Conservation (phyloP, 371 early-diverging fungal genomes). For the Apophysomyces ossiformis region DNA sequence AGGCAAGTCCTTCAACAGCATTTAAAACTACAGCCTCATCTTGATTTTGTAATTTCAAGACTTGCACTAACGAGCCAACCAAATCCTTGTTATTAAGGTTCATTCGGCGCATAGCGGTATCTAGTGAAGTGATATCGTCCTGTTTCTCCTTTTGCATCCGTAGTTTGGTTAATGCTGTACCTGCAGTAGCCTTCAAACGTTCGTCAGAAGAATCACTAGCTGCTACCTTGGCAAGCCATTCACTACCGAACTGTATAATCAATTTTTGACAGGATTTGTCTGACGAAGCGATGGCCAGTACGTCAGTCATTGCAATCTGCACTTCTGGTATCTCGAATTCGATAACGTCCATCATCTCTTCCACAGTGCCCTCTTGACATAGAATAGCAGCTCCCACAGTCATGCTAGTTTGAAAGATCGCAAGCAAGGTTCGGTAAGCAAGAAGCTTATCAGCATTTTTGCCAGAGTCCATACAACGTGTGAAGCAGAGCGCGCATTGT, state of each 20-base stretch:
- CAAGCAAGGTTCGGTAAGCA: conserved; percentile 62
- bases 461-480: conserved; percentile 45
- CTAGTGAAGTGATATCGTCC: conserved; percentile 18
- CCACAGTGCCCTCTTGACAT: conserved; percentile 65
- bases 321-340: conserved; percentile 69
- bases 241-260: conserved; percentile 57
- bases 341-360: conserved; percentile 71
- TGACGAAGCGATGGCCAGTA: conserved; percentile 70
- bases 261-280: conserved; percentile 65
- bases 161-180: conserved; percentile 70
- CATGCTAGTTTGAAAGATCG: conserved; percentile 66
- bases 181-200: conserved; percentile 62
- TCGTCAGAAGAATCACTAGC: conserved; percentile 47
- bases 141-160: conserved; percentile 44
- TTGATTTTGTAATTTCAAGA: conserved; percentile 44
- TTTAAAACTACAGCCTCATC: conserved; percentile 35
- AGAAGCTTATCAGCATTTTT: conserved; percentile 45
- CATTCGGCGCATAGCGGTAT: conserved; percentile 40
- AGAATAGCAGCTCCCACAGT: conserved; percentile 68
- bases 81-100: conserved; percentile 36
- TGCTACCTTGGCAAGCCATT: conserved; percentile 60
- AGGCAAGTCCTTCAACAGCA: conserved; percentile 79
- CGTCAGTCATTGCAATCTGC: conserved; percentile 65
- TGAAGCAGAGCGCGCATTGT: conserved; percentile 46
- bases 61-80: conserved; percentile 31